Evolutionary conservation across 306 rosid genomes (phyloP).

Genomic region (Malus sylvestris): DNA sequence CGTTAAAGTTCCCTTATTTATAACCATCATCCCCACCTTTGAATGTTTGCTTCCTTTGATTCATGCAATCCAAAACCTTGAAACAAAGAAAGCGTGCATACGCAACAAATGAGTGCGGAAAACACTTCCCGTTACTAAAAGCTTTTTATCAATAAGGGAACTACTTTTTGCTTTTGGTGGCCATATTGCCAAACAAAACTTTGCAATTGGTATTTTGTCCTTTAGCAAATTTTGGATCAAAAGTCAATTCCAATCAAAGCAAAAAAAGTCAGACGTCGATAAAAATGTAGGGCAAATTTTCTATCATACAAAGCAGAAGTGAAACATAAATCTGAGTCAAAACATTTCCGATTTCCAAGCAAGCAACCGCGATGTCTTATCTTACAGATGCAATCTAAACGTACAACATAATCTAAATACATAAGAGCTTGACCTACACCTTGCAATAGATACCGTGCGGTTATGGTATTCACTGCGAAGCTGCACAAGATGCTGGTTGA

Average conservation of each 20-base stretch:
- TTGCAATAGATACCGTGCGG: neutral
- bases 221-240: neutral
- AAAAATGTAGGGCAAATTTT: neutral
- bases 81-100: no score
- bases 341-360: neutral
- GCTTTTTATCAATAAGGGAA: no score
- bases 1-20: no score
- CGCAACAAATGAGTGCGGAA: no score
- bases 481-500: slow-evolving; percentile 18
- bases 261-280: neutral
- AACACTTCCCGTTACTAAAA: no score
- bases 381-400: neutral
- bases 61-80: no score
- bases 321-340: no score
- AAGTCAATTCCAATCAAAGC: no score
- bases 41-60: neutral
- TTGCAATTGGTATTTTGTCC: no score
- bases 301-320: neutral
- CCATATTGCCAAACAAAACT: no score
- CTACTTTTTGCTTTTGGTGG: no score
- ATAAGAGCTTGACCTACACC: neutral
- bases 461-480: slow-evolving; percentile 12
- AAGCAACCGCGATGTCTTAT: neutral
- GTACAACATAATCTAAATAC: neutral
- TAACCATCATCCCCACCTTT: no score